Evolutionary conservation across 495 filamentous ascomycete species (phyloP).

Genomic region (Tetracladium marchalianum): DNA sequence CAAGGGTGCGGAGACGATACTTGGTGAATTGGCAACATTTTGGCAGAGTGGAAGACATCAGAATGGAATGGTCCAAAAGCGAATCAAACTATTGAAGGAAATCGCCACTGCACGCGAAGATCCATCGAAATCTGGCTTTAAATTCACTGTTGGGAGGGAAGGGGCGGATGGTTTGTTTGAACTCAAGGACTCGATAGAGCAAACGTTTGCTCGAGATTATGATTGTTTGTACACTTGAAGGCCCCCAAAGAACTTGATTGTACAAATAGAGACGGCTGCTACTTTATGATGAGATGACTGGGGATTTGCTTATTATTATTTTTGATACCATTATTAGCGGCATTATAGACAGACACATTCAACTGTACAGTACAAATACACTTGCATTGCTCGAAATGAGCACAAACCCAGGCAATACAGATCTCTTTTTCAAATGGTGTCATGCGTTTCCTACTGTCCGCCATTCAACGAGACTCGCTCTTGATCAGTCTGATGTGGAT

Average conservation of each 20-base stretch:
- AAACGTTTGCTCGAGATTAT: conserved; percentile 12
- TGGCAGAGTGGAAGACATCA: conserved; percentile 19
- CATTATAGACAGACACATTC: no score
- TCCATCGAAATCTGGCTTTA: neutral
- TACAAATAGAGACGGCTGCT: neutral
- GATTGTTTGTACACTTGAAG: conserved; percentile 17
- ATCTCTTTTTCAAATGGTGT: no score
- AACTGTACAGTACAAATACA: no score
- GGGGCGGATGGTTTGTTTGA: conserved; percentile 4
- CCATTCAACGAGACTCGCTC: no score
- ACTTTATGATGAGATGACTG: no score
- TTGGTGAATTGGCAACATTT: conserved; percentile 17
- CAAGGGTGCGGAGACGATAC: conserved; percentile 7
- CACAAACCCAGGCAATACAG: no score
- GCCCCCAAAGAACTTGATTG: neutral
- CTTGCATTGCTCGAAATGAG: no score
- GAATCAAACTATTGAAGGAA: conserved; percentile 8
- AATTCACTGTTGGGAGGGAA: neutral
- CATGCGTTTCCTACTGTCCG: no score
- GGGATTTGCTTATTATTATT: no score
- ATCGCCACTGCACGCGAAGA: conserved; percentile 1
- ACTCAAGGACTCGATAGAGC: conserved; percentile 16
- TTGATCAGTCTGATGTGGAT: no score
- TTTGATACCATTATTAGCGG: no score
- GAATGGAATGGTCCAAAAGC: conserved; percentile 9